phyloP scores from a whole-genome alignment of 106 monocot species.

The Platanthera zijinensis region DNA sequence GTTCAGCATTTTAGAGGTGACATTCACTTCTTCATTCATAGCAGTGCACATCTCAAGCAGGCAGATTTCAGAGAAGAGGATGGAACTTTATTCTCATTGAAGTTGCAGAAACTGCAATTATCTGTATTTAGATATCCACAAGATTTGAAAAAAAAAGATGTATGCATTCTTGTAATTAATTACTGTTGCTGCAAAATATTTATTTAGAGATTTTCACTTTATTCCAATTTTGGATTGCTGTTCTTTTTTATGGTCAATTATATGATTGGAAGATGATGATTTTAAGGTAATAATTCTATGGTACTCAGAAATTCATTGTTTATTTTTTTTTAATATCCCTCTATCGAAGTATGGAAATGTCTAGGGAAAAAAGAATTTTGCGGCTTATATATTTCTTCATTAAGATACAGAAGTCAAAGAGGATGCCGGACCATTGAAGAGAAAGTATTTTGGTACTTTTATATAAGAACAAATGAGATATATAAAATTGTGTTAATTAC shows the following conservation, averaged over 20 bases:
- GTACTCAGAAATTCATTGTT: too few relatives aligned
- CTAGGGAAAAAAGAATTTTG: too few relatives aligned
- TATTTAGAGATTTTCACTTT: background rate
- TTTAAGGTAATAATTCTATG: too few relatives aligned
- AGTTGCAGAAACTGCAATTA: conserved; percentile 7
- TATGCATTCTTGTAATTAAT: background rate
- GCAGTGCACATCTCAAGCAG: background rate
- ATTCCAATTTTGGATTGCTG: background rate
- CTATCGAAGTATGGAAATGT: too few relatives aligned
- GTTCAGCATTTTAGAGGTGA: background rate
- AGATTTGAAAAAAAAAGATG: conserved; percentile 3
- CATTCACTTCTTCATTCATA: conserved; percentile 4
- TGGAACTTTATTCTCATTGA: background rate
- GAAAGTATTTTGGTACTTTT: too few relatives aligned
- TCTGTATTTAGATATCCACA: background rate
- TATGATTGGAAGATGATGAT: background rate
- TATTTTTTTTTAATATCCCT: too few relatives aligned
- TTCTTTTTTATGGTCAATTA: background rate
- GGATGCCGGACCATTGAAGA: too few relatives aligned
- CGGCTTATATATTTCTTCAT: too few relatives aligned
- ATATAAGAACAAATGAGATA: too few relatives aligned
- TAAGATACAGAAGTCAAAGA: too few relatives aligned
- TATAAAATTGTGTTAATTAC: too few relatives aligned
- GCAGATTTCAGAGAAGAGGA: background rate
- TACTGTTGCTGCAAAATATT: background rate